Conservation (phyloP, 345 rosid species). For the Eucalyptus virginea region DNA sequence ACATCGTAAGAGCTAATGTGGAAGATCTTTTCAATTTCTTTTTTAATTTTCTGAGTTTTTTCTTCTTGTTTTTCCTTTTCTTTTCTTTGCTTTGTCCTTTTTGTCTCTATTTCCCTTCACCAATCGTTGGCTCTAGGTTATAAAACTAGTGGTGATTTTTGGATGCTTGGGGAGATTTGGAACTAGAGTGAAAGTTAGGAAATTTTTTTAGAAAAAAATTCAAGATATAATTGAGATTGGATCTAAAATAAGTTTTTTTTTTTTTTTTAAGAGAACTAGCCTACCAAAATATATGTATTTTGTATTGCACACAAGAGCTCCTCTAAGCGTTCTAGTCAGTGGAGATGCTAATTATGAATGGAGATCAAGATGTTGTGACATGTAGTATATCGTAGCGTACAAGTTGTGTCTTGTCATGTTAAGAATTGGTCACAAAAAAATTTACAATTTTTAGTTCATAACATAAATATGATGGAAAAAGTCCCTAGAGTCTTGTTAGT, state of each 20-base stretch:
- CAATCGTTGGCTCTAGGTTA: neutral
- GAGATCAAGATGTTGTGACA: neutral
- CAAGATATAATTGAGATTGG: too few relatives aligned
- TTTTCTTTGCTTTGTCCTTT: neutral
- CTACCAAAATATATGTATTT: neutral
- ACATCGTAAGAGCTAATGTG: neutral
- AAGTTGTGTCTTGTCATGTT: neutral
- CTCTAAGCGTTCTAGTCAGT: neutral
- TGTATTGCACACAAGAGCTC: neutral
- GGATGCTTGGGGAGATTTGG: neutral
- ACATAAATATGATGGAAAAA: neutral
- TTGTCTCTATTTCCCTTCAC: neutral
- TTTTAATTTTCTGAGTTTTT: neutral
- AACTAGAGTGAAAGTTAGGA: neutral
- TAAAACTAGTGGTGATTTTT: neutral
- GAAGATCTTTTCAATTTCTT: neutral
- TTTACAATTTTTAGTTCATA: neutral
- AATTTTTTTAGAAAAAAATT: too few relatives aligned
- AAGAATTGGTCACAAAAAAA: neutral
- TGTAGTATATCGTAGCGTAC: neutral
- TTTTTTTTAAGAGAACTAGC: neutral
- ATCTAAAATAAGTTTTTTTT: too few relatives aligned
- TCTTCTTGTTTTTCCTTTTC: neutral
- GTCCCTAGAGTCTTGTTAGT: neutral
- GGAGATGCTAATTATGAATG: neutral